A percentile compares a stretch with the other conserved stretches of the same genome.
These are phyloP conservation scores for Rauvolfia tetraphylla DNA, from an alignment of 257 asterid species.

Conservation along the genomic window DNA sequence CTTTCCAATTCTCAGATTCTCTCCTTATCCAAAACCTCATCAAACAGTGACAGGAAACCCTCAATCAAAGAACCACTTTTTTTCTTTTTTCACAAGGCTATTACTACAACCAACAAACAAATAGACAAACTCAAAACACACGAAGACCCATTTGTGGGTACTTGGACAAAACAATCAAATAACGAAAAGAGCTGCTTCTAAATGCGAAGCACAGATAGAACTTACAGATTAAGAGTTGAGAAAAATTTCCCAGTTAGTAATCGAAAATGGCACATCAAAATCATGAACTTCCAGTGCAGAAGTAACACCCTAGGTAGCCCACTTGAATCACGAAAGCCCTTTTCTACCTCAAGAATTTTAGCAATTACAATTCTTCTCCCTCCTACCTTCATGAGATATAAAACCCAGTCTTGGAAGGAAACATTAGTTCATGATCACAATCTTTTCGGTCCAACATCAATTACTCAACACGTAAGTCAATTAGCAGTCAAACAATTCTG, in stretches of 20 bases:
- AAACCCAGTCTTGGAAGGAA: constrained; percentile 9
- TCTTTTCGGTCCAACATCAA: neutral
- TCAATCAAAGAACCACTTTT: constrained; percentile 10
- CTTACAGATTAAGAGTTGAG: constrained; percentile 12
- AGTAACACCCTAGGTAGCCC: constrained; percentile 11
- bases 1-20: constrained; percentile 25
- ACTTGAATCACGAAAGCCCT: constrained; percentile 1
- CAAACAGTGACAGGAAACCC: constrained; percentile 16
- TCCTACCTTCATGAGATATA: neutral
- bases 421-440: constrained; percentile 8
- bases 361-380: neutral
- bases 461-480: neutral
- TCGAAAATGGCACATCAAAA: neutral
- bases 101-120: constrained; percentile 10
- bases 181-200: neutral
- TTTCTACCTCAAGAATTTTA: constrained; percentile 10
- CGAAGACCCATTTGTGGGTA: neutral
- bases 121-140: constrained; percentile 10
- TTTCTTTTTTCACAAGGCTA: neutral
- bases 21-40: constrained; percentile 29
- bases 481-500: constrained; percentile 15
- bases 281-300: constrained; percentile 5
- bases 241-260: constrained; percentile 10
- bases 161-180: constrained; percentile 8
- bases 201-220: constrained; percentile 2